Percentiles rank a stretch among this genome's conserved stretches.
Evolutionary conservation across 768 basidiomycete genomes (phyloP).

Genomic region (Boletus reticulatus): DNA sequence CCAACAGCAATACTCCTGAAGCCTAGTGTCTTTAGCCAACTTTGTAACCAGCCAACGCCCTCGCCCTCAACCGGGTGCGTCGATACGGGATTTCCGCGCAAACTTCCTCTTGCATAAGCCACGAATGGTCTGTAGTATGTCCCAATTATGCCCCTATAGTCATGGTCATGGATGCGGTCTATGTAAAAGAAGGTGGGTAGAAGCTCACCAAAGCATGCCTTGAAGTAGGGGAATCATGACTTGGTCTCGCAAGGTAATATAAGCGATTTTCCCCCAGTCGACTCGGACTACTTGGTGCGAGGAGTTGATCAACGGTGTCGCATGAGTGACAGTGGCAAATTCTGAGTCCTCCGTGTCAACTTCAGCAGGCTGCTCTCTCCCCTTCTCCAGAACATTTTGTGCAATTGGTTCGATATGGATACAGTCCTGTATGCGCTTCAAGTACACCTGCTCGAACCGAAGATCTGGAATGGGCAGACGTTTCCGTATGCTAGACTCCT

Average conservation of each 20-base stretch:
- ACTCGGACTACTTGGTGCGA: slow-evolving; percentile 41
- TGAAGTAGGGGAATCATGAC: slow-evolving; percentile 65
- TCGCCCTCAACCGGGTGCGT: slow-evolving; percentile 25
- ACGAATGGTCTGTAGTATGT: slow-evolving; percentile 32
- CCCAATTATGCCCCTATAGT: slow-evolving; percentile 29
- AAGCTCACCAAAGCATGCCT: slow-evolving; percentile 60
- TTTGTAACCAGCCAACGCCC: slow-evolving; percentile 31
- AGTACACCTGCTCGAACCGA: slow-evolving; percentile 72
- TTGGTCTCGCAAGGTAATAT: slow-evolving; percentile 68
- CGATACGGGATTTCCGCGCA: slow-evolving; percentile 10
- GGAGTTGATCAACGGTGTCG: slow-evolving; percentile 28
- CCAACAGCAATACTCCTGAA: slow-evolving; percentile 29
- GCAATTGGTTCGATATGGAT: slow-evolving; percentile 39
- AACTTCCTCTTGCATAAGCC: slow-evolving; percentile 17
- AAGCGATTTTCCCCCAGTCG: slow-evolving; percentile 57
- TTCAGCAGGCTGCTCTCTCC: slow-evolving; percentile 21
- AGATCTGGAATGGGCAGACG: slow-evolving; percentile 70
- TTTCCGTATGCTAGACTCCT: slow-evolving; percentile 23
- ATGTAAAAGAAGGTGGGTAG: not conserved
- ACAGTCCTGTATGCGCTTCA: slow-evolving; percentile 56
- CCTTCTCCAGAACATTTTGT: slow-evolving; percentile 29
- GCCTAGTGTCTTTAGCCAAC: slow-evolving; percentile 29
- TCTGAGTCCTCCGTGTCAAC: slow-evolving; percentile 22
- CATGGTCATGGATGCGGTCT: not conserved
- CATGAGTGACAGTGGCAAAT: slow-evolving; percentile 19